Percentiles rank a stretch among this genome's conserved stretches.
Evolutionary conservation across 306 rosid genomes (phyloP).

Genomic region (Neltuma alba): DNA sequence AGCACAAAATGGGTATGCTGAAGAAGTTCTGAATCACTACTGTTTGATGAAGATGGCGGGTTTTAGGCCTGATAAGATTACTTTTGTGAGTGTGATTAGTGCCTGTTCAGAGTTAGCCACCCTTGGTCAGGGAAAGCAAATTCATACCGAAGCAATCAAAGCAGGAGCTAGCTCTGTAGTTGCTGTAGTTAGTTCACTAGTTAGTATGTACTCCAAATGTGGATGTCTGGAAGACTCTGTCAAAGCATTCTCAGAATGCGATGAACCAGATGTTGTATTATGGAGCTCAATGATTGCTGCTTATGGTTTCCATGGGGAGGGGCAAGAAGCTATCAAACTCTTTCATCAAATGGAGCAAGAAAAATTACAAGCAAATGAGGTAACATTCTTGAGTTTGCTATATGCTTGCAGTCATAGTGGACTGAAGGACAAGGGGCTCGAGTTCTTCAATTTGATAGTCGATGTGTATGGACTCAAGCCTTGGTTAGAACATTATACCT

Average conservation of each 20-base stretch:
- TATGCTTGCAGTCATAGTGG: slow-evolving; percentile 93
- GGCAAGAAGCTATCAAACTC: slow-evolving; percentile 72
- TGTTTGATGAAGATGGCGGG: slow-evolving; percentile 73
- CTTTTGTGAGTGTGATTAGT: slow-evolving; percentile 75
- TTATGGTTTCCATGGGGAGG: slow-evolving; percentile 87
- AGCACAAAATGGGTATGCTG: slow-evolving; percentile 65
- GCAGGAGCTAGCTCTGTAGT: slow-evolving; percentile 67
- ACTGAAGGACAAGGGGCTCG: slow-evolving; percentile 75
- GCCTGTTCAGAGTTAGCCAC: slow-evolving; percentile 78
- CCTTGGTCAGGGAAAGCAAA: slow-evolving; percentile 87
- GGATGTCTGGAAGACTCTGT: slow-evolving; percentile 81
- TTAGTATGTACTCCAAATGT: slow-evolving; percentile 86
- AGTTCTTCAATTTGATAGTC: slow-evolving; percentile 71
- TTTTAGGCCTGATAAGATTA: slow-evolving; percentile 75
- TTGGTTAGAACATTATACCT: slow-evolving; percentile 78
- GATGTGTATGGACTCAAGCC: slow-evolving; percentile 65
- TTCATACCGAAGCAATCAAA: slow-evolving; percentile 83
- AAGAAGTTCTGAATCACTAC: slow-evolving; percentile 70
- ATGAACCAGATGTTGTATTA: slow-evolving; percentile 60
- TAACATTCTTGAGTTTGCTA: slow-evolving; percentile 88
- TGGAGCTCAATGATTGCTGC: slow-evolving; percentile 95
- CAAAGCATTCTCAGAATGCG: slow-evolving; percentile 65
- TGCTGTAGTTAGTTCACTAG: slow-evolving; percentile 68
- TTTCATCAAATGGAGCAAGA: slow-evolving; percentile 72
- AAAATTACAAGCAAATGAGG: slow-evolving; percentile 67